phyloP scores from a whole-genome alignment of 2,329 filamentous ascomycete species.

The Paradendryphiella salina region DNA sequence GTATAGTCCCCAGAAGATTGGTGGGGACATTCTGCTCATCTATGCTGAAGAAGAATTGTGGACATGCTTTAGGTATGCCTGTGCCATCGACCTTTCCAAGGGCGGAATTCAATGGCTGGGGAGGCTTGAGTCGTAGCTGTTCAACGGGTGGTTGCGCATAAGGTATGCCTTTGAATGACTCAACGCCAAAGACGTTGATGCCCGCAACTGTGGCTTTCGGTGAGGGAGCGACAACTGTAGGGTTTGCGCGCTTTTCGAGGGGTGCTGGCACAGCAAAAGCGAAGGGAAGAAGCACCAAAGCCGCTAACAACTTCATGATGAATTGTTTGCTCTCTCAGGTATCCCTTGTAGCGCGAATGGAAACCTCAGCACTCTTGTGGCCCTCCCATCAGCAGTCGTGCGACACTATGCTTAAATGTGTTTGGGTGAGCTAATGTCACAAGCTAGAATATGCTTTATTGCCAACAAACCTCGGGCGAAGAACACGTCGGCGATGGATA shows the following conservation, averaged over 20 bases:
- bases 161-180: constrained; percentile 74
- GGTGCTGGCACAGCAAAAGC: constrained; percentile 40
- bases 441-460: constrained; percentile 17
- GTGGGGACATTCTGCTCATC: constrained; percentile 42
- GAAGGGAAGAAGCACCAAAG: constrained; percentile 35
- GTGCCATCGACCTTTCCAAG: constrained; percentile 67
- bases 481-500: constrained; percentile 12
- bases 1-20: constrained; percentile 45
- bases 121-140: constrained; percentile 68
- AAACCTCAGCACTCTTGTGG: neutral
- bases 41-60: constrained; percentile 68
- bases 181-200: constrained; percentile 54
- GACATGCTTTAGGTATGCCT: constrained; percentile 64
- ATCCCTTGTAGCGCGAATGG: neutral
- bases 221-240: constrained; percentile 59
- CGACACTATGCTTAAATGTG: constrained; percentile 11
- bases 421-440: constrained; percentile 15
- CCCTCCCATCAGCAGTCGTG: constrained; percentile 3
- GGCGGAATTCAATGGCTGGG: constrained; percentile 60
- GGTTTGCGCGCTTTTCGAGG: constrained; percentile 53
- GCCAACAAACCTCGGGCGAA: constrained; percentile 22
- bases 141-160: constrained; percentile 72
- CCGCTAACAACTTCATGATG: constrained; percentile 35
- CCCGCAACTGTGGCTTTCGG: constrained; percentile 60
- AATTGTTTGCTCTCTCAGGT: neutral